phyloP scores from a whole-genome alignment of 2,329 filamentous ascomycete species.

The Aspergillus novofumigatus region DNA sequence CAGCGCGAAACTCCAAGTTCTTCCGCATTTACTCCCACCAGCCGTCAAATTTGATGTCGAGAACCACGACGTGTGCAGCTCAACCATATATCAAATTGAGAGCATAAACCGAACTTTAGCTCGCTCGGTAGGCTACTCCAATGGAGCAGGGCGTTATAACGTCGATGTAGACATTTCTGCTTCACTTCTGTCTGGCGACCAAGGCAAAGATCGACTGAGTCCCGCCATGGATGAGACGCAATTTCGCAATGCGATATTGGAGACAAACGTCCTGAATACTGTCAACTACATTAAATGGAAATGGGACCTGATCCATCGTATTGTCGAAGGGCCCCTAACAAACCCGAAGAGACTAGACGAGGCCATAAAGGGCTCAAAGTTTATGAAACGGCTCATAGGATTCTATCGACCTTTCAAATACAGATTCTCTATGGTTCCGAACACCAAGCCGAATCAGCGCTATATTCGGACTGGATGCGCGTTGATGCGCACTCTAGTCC shows the following conservation, averaged over 20 bases:
- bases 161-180: conserved; percentile 45
- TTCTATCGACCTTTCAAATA: conserved; percentile 98
- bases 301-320: conserved; percentile 85
- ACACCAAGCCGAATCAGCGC: conserved; percentile 87
- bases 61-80: conserved; percentile 73
- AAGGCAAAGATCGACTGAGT: conserved; percentile 53
- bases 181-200: conserved; percentile 36
- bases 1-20: conserved; percentile 79
- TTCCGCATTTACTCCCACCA: conserved; percentile 77
- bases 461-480: conserved; percentile 89
- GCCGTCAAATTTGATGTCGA: conserved; percentile 69
- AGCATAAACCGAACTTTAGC: conserved; percentile 93
- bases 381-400: conserved; percentile 88
- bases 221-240: conserved; percentile 61
- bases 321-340: conserved; percentile 88
- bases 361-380: conserved; percentile 90
- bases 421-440: conserved; percentile 84
- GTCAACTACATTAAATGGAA: conserved; percentile 96
- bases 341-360: conserved; percentile 91
- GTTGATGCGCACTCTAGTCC: conserved; percentile 78
- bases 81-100: conserved; percentile 96
- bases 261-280: conserved; percentile 81
- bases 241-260: conserved; percentile 58
- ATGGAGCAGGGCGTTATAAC: conserved; percentile 37
- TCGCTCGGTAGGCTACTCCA: conserved; percentile 58